A percentile compares a stretch with the other conserved stretches of the same genome.
Conservation (phyloP, 805 yeast species). For the Suhomyces emberorum region DNA sequence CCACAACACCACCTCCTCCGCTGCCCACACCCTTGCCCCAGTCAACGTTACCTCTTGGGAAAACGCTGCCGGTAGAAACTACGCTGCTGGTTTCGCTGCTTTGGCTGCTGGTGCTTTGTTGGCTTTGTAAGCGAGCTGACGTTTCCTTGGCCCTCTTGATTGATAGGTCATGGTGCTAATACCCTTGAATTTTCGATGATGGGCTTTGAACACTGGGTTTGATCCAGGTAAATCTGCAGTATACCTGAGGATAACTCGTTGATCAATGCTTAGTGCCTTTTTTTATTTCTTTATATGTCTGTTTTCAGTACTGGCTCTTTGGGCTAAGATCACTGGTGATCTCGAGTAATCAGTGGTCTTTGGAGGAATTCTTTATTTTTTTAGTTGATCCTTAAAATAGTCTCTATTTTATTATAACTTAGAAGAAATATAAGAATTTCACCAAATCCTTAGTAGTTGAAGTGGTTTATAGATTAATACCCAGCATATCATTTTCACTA, state of each 20-base stretch:
- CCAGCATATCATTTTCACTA: too few relatives aligned
- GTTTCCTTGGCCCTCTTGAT: not conserved
- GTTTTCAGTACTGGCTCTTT: slow-evolving; percentile 1
- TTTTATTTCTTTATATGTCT: slow-evolving; percentile 3
- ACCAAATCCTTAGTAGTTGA: not conserved
- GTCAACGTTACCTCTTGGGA: slow-evolving; percentile 14
- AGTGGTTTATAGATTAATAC: not conserved
- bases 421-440: slow-evolving; percentile 1
- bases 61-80: slow-evolving; percentile 24
- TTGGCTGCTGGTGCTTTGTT: slow-evolving; percentile 25
- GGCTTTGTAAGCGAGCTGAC: slow-evolving; percentile 24
- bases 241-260: too few relatives aligned
- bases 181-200: not conserved
- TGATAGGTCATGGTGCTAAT: not conserved
- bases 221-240: not conserved
- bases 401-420: slow-evolving; percentile 1
- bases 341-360: not conserved
- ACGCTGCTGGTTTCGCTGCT: slow-evolving; percentile 17
- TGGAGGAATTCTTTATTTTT: not conserved
- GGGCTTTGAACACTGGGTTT: not conserved
- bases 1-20: slow-evolving; percentile 19
- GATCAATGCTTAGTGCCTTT: slow-evolving; percentile 1
- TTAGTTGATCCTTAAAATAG: slow-evolving; percentile 1
- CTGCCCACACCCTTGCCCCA: slow-evolving; percentile 8
- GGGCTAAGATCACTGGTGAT: not conserved